Evolutionary conservation across 2,329 filamentous ascomycete species (phyloP).

Genomic region (Sclerotinia subarctica): DNA sequence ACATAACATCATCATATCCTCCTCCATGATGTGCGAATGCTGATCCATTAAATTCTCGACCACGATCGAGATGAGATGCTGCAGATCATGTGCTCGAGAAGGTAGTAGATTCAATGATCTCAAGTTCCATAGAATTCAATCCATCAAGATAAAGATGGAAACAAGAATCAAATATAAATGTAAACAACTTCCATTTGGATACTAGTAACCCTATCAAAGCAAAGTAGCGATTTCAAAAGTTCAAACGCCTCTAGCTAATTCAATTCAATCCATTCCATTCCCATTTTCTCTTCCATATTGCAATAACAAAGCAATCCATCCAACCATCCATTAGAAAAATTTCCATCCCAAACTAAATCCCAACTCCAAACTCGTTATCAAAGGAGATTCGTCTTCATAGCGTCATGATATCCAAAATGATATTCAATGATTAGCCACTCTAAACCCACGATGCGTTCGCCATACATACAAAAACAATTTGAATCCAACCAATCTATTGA

Average conservation of each 20-base stretch:
- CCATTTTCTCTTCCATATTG: slow-evolving; percentile 14
- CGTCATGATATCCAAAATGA: slow-evolving; percentile 13
- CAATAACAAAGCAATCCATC: slow-evolving; percentile 9
- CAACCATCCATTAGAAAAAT: slow-evolving; percentile 1
- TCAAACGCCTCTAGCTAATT: slow-evolving; percentile 13
- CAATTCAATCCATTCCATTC: slow-evolving; percentile 1
- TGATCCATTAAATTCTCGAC: not conserved
- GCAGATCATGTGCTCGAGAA: slow-evolving; percentile 1
- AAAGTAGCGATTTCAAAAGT: not conserved
- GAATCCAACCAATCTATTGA: slow-evolving; percentile 12
- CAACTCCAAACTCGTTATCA: slow-evolving; percentile 8
- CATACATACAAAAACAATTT: not conserved
- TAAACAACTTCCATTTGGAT: not conserved
- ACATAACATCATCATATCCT: not conserved
- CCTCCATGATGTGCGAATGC: not conserved
- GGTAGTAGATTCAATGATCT: not conserved
- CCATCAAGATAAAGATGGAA: not conserved
- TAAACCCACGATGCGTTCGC: not conserved
- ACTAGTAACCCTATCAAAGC: not conserved
- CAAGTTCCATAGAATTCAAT: not conserved
- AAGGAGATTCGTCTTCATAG: slow-evolving; percentile 6
- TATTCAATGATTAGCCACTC: slow-evolving; percentile 16
- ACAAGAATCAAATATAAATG: not conserved
- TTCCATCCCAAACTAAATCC: slow-evolving; percentile 1
- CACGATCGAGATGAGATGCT: not conserved